These are phyloP conservation scores for Patellifolia procumbens DNA, from an alignment of 179 eudicot species.

Conservation along the genomic window DNA sequence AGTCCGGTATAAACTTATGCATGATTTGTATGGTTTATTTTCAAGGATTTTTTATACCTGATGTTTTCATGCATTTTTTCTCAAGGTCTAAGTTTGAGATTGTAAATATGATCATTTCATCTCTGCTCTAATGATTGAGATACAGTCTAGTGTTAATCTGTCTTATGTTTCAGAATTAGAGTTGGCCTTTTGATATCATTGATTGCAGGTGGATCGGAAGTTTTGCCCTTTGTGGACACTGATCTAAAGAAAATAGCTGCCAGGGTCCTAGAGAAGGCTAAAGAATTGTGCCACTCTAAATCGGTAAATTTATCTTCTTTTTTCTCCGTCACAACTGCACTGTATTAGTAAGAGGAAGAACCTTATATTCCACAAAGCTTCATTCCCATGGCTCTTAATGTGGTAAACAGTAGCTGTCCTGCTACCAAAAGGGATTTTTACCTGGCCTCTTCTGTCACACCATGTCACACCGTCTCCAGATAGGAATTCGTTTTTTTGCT, in stretches of 20 bases:
- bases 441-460: neutral
- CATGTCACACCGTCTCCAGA: neutral
- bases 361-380: neutral
- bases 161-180: neutral
- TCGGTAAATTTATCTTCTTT: neutral
- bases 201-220: constrained; percentile 50
- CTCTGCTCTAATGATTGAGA: neutral
- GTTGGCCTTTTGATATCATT: neutral
- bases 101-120: neutral
- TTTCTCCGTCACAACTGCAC: too few relatives aligned
- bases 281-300: constrained; percentile 52
- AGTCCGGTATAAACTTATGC: neutral
- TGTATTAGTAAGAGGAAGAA: neutral
- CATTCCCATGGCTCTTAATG: neutral
- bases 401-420: neutral
- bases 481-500: neutral
- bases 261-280: constrained; percentile 58
- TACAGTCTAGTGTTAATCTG: neutral
- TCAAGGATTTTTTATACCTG: neutral
- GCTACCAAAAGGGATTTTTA: too few relatives aligned
- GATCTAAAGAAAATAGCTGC: constrained; percentile 66
- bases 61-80: neutral
- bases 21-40: neutral
- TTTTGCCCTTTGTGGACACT: constrained; percentile 51
- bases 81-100: neutral